Evolutionary conservation across 768 basidiomycete species (phyloP), one percentile per base, ranked within the genome.

Genomic region (Leccinellum albellum): DNA sequence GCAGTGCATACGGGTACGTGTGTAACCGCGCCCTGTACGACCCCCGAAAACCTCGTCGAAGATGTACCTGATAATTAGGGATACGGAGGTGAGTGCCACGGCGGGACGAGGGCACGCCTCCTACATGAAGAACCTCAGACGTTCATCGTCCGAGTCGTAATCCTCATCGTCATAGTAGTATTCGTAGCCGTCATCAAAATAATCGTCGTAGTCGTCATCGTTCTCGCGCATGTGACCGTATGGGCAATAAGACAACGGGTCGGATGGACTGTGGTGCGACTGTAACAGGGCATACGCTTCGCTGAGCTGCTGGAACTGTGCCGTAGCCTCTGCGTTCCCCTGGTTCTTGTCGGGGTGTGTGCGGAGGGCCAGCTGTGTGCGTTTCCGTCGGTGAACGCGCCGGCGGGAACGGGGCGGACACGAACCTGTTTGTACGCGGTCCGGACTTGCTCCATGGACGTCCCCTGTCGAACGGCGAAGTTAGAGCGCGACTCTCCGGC

Each of bases 311-410:
- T 91, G 88, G 64, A 91, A 91, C 66, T 85, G 76, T 3, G 76
- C 77, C 37, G 88, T 89, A 47, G 87, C 88, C 61, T 78, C 75
- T 40, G 78, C 78, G 61, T 89, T 82, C 42, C 79, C 79, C 0
- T 78, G 83, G 57, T 89, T 89, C 74, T 89, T 90, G 73, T 89
- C 89, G 8, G 89, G 88, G 72, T 91, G 89, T 0, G 83, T 86
- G 20, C 78, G 78, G 23, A 89, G 74, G 5, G 87, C 87, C 53
- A 84, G 74, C 83, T 87, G 54, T 28, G 46, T 14, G 47, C 15
- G 35, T 45, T 31, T 23, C 45, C 4, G 40, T 60, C 26, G 56
- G 50, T 13, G 49, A 46, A 53, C 28, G 54, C 7, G 29, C 23
- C 28, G 55, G 13, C 44, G 49, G n/a, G 28, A 37, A 23, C 21